A percentile compares a stretch with the other conserved stretches of the same genome.
Evolutionary conservation across 768 basidiomycete species (phyloP).

Genomic region (Butyriboletus loyo): DNA sequence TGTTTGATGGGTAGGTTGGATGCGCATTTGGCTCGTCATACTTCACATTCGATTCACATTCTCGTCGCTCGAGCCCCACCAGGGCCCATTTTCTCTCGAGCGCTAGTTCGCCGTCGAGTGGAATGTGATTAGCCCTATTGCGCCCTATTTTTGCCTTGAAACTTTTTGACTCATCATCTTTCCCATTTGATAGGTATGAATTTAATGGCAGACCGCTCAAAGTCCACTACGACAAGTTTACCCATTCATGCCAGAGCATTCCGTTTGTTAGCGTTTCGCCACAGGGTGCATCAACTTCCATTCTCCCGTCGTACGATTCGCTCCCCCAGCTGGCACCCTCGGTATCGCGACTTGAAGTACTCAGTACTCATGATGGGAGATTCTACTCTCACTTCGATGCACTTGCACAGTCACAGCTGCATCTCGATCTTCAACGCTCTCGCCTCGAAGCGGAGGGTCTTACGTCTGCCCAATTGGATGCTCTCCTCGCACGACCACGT

Average conservation of each 20-base stretch:
- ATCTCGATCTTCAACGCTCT: slow-evolving; percentile 25
- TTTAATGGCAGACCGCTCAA: slow-evolving; percentile 84
- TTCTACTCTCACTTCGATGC: slow-evolving; percentile 21
- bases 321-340: slow-evolving; percentile 21
- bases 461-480: slow-evolving; percentile 27
- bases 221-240: slow-evolving; percentile 88
- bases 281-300: slow-evolving; percentile 11
- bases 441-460: slow-evolving; percentile 27
- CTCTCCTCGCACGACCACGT: slow-evolving; percentile 22
- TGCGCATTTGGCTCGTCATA: neutral
- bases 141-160: neutral
- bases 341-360: slow-evolving; percentile 23
- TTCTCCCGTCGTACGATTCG: slow-evolving; percentile 21
- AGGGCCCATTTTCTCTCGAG: neutral
- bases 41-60: neutral
- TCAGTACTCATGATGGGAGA: slow-evolving; percentile 24
- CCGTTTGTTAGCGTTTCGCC: slow-evolving; percentile 24
- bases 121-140: neutral
- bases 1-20: slow-evolving; percentile 83
- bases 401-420: slow-evolving; percentile 22
- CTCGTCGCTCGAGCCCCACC: neutral
- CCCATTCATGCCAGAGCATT: slow-evolving; percentile 35
- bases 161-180: slow-evolving; percentile 4
- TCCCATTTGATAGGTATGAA: slow-evolving; percentile 58
- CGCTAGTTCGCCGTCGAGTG: neutral